Percentiles rank a stretch among this genome's conserved stretches.
These are phyloP conservation scores for Fraxinus sp. DNA, from an alignment of 305 asterid genomes.

Conservation along the genomic window DNA sequence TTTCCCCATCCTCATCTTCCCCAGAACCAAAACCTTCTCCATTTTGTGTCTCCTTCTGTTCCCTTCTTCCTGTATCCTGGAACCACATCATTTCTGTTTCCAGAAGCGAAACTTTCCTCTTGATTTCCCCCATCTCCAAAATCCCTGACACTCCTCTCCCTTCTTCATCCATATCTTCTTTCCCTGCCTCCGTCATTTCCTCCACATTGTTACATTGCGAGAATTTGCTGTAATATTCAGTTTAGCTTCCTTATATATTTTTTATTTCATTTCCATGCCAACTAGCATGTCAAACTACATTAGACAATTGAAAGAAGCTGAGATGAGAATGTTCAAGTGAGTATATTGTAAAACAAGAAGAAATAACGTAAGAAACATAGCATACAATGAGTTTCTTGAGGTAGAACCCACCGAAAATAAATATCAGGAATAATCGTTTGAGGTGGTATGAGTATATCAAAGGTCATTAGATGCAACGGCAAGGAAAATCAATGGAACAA, in stretches of 20 bases:
- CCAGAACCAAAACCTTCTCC: no score
- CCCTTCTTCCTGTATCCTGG: no score
- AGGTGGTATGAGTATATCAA: not conserved
- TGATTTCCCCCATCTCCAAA: not conserved
- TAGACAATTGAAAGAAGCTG: not conserved
- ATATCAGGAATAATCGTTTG: not conserved
- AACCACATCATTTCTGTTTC: no score
- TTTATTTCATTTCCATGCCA: not conserved
- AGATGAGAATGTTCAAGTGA: not conserved
- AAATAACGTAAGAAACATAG: not conserved
- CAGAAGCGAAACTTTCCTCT: no score
- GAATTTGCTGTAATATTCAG: not conserved
- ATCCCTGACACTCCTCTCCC: not conserved
- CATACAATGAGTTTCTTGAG: not conserved
- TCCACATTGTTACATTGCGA: not conserved
- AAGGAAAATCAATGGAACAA: not conserved
- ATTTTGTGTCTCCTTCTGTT: no score
- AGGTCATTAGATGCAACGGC: not conserved
- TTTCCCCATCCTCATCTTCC: no score
- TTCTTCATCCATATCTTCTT: not conserved
- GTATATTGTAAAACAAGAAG: not conserved
- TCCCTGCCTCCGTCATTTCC: not conserved
- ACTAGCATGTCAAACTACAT: not conserved
- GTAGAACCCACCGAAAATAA: not conserved
- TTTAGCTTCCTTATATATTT: not conserved